Percentiles rank a stretch among this genome's conserved stretches.
phyloP scores from a whole-genome alignment of 1,139 yeast species.

The Taphrina deformans region DNA sequence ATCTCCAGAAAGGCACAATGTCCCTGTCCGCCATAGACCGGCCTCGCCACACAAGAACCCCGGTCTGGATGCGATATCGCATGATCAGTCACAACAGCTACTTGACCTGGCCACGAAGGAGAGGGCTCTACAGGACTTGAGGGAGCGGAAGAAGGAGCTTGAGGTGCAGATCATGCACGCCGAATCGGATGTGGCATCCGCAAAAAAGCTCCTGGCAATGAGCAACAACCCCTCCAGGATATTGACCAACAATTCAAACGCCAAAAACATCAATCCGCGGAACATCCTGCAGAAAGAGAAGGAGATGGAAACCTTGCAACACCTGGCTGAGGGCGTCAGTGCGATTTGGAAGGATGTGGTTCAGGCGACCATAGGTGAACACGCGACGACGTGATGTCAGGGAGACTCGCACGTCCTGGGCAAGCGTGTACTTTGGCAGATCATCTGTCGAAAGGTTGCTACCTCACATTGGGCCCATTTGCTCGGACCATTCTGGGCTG shows the following conservation, averaged over 20 bases:
- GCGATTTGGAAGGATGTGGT: conserved; percentile 20
- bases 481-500: too few relatives aligned
- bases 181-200: conserved; percentile 2
- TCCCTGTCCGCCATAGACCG: conserved; percentile 5
- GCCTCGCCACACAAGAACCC: not conserved
- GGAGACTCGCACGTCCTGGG: too few relatives aligned
- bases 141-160: conserved; percentile 12
- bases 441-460: too few relatives aligned
- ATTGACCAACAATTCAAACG: not conserved
- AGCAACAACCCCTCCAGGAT: not conserved
- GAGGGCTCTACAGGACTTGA: conserved; percentile 1
- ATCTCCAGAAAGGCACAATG: not conserved
- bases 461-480: too few relatives aligned
- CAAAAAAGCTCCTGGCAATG: conserved; percentile 2
- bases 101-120: conserved; percentile 12
- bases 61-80: not conserved
- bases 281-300: conserved; percentile 4
- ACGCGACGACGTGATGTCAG: conserved; percentile 3
- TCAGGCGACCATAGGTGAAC: conserved; percentile 13
- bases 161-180: conserved; percentile 8
- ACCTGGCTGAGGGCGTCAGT: conserved; percentile 15
- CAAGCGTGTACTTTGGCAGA: too few relatives aligned
- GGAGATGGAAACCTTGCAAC: conserved; percentile 11
- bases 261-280: not conserved
- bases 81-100: conserved; percentile 7